Evolutionary conservation across 805 yeast species (phyloP).

Genomic region (Candida gorgasii): DNA sequence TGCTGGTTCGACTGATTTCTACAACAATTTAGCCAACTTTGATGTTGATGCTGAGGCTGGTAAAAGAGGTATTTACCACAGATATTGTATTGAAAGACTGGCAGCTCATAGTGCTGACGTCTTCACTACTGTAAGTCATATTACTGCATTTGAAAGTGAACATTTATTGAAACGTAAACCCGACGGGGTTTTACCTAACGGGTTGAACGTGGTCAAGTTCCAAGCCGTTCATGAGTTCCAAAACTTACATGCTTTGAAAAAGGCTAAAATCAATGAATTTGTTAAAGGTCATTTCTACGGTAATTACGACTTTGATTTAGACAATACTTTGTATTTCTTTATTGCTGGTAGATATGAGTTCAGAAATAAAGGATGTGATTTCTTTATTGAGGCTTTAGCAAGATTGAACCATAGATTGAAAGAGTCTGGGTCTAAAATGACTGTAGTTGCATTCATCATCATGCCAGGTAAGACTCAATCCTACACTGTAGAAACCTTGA

Average conservation of each 20-base stretch:
- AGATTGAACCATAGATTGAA: slow-evolving; percentile 87
- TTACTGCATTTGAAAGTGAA: slow-evolving; percentile 95
- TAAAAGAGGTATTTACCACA: slow-evolving; percentile 93
- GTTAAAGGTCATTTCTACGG: slow-evolving; percentile 98
- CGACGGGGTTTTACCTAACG: slow-evolving; percentile 97
- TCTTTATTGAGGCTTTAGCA: slow-evolving; percentile 90
- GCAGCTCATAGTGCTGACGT: slow-evolving; percentile 97
- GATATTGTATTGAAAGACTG: slow-evolving; percentile 95
- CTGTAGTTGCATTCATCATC: slow-evolving; percentile 94
- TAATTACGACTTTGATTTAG: slow-evolving; percentile 90
- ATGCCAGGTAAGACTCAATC: slow-evolving; percentile 97
- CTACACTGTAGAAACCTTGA: slow-evolving; percentile 91
- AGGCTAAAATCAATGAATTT: slow-evolving; percentile 90
- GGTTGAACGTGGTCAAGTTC: slow-evolving; percentile 91
- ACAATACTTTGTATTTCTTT: slow-evolving; percentile 90
- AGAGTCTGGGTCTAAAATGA: slow-evolving; percentile 77
- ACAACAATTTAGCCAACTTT: slow-evolving; percentile 82
- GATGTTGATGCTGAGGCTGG: slow-evolving; percentile 99
- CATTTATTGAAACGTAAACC: slow-evolving; percentile 93
- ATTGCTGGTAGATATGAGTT: slow-evolving; percentile 97
- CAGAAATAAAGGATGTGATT: slow-evolving; percentile 95
- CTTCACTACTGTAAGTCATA: slow-evolving; percentile 95
- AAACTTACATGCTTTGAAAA: slow-evolving; percentile 88
- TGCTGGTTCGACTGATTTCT: slow-evolving; percentile 95
- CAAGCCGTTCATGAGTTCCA: slow-evolving; percentile 98